A percentile compares a stretch with the other conserved stretches of the same genome.
Evolutionary conservation across 129 eudicot genomes (phyloP).

Genomic region (Arctium minus): DNA sequence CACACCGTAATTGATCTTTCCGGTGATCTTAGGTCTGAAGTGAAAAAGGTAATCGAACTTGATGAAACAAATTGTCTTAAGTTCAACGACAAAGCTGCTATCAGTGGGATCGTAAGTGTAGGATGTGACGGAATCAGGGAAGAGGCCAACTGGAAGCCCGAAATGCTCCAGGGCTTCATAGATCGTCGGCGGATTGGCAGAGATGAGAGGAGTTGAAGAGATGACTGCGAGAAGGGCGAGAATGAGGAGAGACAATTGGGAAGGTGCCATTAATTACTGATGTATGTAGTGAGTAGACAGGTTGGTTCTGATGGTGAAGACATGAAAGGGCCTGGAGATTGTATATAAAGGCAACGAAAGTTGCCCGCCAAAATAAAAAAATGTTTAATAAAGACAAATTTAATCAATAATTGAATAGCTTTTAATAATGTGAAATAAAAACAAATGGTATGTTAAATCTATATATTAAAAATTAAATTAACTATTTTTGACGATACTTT

Average conservation of each 20-base stretch:
- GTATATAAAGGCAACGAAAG: slow-evolving; percentile 1
- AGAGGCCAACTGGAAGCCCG: slow-evolving; percentile 68
- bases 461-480: too few relatives aligned
- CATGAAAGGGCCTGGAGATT: not conserved
- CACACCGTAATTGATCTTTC: slow-evolving; percentile 49
- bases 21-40: slow-evolving; percentile 50
- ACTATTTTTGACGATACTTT: too few relatives aligned
- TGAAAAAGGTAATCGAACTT: slow-evolving; percentile 64
- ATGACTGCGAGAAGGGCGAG: slow-evolving; percentile 2
- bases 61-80: slow-evolving; percentile 47
- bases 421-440: too few relatives aligned
- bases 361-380: not conserved
- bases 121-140: slow-evolving; percentile 50
- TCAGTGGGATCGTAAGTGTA: slow-evolving; percentile 39
- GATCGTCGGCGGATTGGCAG: slow-evolving; percentile 16
- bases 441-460: too few relatives aligned
- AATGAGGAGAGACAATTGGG: not conserved
- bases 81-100: slow-evolving; percentile 43
- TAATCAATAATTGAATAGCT: too few relatives aligned
- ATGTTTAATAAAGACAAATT: not conserved
- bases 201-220: not conserved
- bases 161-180: slow-evolving; percentile 48
- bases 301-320: not conserved
- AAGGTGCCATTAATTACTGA: not conserved
- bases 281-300: not conserved